A percentile compares a stretch with the other conserved stretches of the same genome.
phyloP scores from a whole-genome alignment of 2,329 filamentous ascomycete genomes.

The Aureobasidium vineae region DNA sequence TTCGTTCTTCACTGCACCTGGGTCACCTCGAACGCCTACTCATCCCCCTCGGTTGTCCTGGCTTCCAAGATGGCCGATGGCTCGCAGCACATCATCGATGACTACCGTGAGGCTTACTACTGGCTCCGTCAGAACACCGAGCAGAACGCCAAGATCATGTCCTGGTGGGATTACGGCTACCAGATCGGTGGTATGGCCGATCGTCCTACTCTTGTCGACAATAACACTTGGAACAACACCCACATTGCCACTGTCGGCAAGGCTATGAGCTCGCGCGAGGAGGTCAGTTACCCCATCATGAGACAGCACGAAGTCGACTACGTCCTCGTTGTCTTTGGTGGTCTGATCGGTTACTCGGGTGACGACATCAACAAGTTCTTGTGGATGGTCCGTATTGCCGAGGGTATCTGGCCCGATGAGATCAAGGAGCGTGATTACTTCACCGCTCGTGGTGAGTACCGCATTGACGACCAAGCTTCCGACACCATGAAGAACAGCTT shows the following conservation, averaged over 20 bases:
- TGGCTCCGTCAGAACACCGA: constrained; percentile 98
- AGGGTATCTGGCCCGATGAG: constrained; percentile 99
- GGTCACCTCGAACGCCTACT: constrained; percentile 99
- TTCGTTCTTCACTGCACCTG: constrained; percentile 98
- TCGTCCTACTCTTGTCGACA: constrained; percentile 93
- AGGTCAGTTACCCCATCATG: constrained; percentile 98
- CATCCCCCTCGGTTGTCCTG: constrained; percentile 93
- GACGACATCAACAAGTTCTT: constrained; percentile 99
- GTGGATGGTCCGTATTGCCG: constrained; percentile 99
- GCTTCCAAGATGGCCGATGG: constrained; percentile 91
- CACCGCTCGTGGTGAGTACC: constrained; percentile 88
- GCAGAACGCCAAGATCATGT: constrained; percentile 97
- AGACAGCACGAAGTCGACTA: constrained; percentile 98
- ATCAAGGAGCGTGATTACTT: constrained; percentile 97
- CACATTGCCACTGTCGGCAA: constrained; percentile 99
- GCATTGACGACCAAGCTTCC: constrained; percentile 87
- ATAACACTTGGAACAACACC: constrained; percentile 99
- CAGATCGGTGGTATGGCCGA: constrained; percentile 99
- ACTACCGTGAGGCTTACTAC: constrained; percentile 99
- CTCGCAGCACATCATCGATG: constrained; percentile 97
- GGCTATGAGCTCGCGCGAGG: constrained; percentile 95
- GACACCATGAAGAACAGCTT: constrained; percentile 99
- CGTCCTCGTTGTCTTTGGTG: constrained; percentile 95
- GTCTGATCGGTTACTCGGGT: constrained; percentile 92
- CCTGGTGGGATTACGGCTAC: constrained; percentile 99